These are phyloP conservation scores for Thoreauomyces humboldtii DNA, from an alignment of 192 early-diverging fungal species.

Conservation along the genomic window DNA sequence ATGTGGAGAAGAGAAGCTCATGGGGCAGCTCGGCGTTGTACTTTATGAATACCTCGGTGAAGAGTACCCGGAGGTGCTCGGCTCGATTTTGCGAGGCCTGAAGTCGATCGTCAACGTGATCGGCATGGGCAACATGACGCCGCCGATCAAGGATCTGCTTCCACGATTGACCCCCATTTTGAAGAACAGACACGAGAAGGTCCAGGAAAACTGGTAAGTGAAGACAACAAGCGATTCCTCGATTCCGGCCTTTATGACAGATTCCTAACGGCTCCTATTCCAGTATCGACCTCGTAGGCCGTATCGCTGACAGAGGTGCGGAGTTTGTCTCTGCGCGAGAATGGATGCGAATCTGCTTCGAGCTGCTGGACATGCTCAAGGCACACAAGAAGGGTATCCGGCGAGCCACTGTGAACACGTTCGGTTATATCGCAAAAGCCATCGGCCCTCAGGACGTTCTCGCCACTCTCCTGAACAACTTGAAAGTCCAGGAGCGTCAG, in stretches of 20 bases:
- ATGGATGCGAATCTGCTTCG: constrained; percentile 99
- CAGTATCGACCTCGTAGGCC: constrained; percentile 90
- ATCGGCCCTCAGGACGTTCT: constrained; percentile 99
- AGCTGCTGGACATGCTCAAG: constrained; percentile 93
- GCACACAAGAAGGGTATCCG: constrained; percentile 95
- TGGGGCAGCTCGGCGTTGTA: constrained; percentile 89
- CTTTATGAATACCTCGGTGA: constrained; percentile 98
- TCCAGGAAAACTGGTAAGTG: constrained; percentile 74
- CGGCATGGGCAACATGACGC: constrained; percentile 97
- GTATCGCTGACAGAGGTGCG: constrained; percentile 97
- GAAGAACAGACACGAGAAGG: constrained; percentile 95
- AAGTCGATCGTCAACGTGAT: constrained; percentile 97
- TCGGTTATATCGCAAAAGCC: constrained; percentile 98
- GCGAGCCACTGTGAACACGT: constrained; percentile 95
- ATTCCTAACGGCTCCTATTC: too few species aligned
- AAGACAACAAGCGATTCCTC: not conserved
- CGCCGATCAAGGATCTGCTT: constrained; percentile 95
- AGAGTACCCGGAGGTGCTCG: constrained; percentile 98
- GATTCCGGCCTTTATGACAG: not conserved
- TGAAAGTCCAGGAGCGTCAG: constrained; percentile 98
- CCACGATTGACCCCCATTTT: constrained; percentile 97
- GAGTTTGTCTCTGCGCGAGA: constrained; percentile 94
- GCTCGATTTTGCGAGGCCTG: constrained; percentile 87
- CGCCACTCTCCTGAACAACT: constrained; percentile 95
- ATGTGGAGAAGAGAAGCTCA: constrained; percentile 93